phyloP scores from a whole-genome alignment of 2,329 filamentous ascomycete species.

The Coniochaeta pulveracea region DNA sequence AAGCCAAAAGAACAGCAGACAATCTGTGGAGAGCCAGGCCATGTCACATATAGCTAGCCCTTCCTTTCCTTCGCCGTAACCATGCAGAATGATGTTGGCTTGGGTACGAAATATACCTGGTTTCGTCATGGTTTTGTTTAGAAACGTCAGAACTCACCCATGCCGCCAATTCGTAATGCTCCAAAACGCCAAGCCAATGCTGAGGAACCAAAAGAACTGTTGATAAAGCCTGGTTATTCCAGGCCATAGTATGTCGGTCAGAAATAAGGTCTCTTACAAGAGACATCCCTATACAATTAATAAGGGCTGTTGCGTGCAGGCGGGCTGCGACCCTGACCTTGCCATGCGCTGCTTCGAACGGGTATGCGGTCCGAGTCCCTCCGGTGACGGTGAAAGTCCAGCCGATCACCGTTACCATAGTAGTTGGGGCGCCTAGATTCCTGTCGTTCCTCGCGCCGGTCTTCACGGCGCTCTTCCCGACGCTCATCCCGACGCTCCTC shows the following conservation, averaged over 20 bases:
- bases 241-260: too few species aligned
- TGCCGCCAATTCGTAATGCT: too few species aligned
- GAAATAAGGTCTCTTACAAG: neutral
- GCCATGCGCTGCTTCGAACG: constrained; percentile 12
- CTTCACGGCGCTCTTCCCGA: constrained; percentile 18
- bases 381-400: constrained; percentile 19
- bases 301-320: constrained; percentile 18
- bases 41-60: too few species aligned
- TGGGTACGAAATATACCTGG: too few species aligned
- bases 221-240: too few species aligned
- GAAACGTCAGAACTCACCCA: too few species aligned
- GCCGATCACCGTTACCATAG: constrained; percentile 18
- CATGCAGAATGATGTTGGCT: too few species aligned
- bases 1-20: too few species aligned
- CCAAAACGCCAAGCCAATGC: too few species aligned
- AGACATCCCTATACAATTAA: constrained; percentile 9
- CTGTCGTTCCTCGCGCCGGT: constrained; percentile 13
- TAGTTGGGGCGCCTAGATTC: constrained; percentile 18
- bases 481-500: constrained; percentile 16
- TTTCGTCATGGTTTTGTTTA: too few species aligned
- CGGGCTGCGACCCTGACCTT: constrained; percentile 16
- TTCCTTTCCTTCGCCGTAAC: too few species aligned
- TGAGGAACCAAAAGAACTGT: constrained; percentile 1
- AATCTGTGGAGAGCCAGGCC: too few species aligned
- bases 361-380: constrained; percentile 14